Evolutionary conservation across 192 early-diverging fungal genomes (phyloP).

Genomic region (Backusella circina): DNA sequence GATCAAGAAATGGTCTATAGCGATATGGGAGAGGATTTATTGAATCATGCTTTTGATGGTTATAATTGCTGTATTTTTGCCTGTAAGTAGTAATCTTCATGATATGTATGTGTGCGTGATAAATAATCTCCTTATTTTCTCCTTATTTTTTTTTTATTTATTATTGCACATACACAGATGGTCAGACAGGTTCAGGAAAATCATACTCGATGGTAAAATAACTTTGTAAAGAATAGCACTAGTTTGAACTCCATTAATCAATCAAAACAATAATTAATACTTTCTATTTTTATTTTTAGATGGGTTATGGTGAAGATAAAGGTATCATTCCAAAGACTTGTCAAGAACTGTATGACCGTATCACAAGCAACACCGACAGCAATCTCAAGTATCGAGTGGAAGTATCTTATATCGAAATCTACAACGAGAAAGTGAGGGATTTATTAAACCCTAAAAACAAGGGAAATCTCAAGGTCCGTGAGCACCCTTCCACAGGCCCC

Average conservation of each 20-base stretch:
- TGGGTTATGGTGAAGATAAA: constrained; percentile 70
- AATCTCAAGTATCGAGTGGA: constrained; percentile 59
- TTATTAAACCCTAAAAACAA: constrained; percentile 73
- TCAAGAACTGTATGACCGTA: constrained; percentile 69
- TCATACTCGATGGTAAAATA: constrained; percentile 58
- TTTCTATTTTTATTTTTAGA: constrained; percentile 25
- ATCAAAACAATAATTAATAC: background rate
- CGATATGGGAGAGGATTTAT: constrained; percentile 72
- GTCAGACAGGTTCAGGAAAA: constrained; percentile 78
- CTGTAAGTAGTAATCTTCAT: constrained; percentile 47
- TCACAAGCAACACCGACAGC: constrained; percentile 42
- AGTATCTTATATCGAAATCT: constrained; percentile 91
- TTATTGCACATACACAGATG: constrained; percentile 43
- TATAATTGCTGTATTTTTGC: constrained; percentile 95
- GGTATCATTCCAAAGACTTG: constrained; percentile 88
- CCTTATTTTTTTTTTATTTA: background rate
- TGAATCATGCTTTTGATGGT: constrained; percentile 84
- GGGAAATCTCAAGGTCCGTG: constrained; percentile 72
- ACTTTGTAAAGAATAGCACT: background rate
- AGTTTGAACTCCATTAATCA: background rate
- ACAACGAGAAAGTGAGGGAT: constrained; percentile 82
- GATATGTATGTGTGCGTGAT: background rate
- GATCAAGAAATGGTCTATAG: constrained; percentile 74
- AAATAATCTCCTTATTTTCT: constrained; percentile 5
- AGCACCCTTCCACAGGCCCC: constrained; percentile 74